These are phyloP conservation scores for Cladochytrium tenue DNA, from an alignment of 371 early-diverging fungal species.

Conservation along the genomic window DNA sequence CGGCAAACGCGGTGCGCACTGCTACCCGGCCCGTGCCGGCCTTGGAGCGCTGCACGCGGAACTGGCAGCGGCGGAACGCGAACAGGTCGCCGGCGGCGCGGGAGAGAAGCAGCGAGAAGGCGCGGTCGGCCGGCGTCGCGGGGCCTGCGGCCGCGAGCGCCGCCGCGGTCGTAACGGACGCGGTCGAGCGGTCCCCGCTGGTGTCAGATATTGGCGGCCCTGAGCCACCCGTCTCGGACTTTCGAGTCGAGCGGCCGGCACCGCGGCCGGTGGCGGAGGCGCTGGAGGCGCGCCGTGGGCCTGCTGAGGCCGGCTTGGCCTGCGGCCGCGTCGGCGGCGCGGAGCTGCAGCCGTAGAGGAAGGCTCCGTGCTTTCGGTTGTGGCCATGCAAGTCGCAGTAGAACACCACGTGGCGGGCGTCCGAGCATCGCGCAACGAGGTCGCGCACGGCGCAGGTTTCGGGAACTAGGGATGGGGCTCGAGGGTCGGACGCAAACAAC, in stretches of 20 bases:
- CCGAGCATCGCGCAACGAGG: slow-evolving; percentile 14
- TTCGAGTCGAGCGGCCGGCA: neutral
- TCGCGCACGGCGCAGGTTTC: slow-evolving; percentile 18
- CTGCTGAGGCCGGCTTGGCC: slow-evolving; percentile 1
- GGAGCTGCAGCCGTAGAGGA: slow-evolving; percentile 45
- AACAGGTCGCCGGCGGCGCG: slow-evolving; percentile 28
- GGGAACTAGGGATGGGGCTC: slow-evolving; percentile 7
- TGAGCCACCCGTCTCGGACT: neutral
- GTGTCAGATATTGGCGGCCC: too few species aligned
- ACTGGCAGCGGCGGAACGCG: slow-evolving; percentile 29
- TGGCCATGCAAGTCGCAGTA: slow-evolving; percentile 52
- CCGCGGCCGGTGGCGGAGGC: neutral
- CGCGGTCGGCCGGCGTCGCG: slow-evolving; percentile 8
- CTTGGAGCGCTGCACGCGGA: slow-evolving; percentile 38
- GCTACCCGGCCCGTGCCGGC: slow-evolving; percentile 45
- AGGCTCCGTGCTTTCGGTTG: slow-evolving; percentile 46
- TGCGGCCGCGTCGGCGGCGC: too few species aligned
- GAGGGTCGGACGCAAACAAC: slow-evolving; percentile 8
- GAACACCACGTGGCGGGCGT: slow-evolving; percentile 5
- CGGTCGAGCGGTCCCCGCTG: too few species aligned
- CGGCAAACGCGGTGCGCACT: slow-evolving; percentile 32
- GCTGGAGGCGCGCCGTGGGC: neutral
- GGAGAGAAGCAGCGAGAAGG: slow-evolving; percentile 38
- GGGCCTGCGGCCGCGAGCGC: too few species aligned
- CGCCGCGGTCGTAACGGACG: too few species aligned